Conservation (phyloP, 345 rosid species). For the Rhodomyrtus tomentosa region DNA sequence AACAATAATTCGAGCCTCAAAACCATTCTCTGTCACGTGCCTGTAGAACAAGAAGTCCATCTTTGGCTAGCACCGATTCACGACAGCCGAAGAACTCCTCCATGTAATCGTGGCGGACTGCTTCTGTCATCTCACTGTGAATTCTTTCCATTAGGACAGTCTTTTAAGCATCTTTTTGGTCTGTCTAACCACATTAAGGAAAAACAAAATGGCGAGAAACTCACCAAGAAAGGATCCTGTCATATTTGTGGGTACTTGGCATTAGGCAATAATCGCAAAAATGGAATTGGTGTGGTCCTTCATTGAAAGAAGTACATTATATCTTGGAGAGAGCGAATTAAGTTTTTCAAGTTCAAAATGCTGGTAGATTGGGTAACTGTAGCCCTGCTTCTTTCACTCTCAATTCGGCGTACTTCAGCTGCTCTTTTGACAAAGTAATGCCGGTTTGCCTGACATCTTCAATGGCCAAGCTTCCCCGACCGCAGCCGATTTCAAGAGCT, state of each 20-base stretch:
- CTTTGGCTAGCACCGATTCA: slow-evolving; percentile 57
- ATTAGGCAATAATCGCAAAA: slow-evolving; percentile 75
- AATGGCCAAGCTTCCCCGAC: slow-evolving; percentile 89
- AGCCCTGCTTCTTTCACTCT: slow-evolving; percentile 86
- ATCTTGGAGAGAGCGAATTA: neutral
- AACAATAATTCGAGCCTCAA: neutral
- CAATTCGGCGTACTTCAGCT: slow-evolving; percentile 51
- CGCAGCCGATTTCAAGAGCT: slow-evolving; percentile 80
- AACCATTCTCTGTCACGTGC: slow-evolving; percentile 11
- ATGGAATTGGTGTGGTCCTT: slow-evolving; percentile 51
- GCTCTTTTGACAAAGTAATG: slow-evolving; percentile 66
- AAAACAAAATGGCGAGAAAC: neutral
- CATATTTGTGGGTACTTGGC: slow-evolving; percentile 40
- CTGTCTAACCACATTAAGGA: neutral
- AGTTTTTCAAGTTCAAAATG: neutral
- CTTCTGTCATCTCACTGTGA: slow-evolving; percentile 79
- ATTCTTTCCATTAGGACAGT: neutral
- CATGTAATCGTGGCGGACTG: slow-evolving; percentile 87
- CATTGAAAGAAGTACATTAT: neutral
- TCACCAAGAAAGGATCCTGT: slow-evolving; percentile 83
- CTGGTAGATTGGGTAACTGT: slow-evolving; percentile 23
- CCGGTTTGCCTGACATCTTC: slow-evolving; percentile 81
- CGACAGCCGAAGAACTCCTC: slow-evolving; percentile 64
- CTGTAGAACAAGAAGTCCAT: slow-evolving; percentile 78
- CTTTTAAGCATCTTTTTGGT: neutral